These are phyloP conservation scores for Kwoniella mangroviensis DNA, from an alignment of 768 basidiomycete species.

Conservation along the genomic window DNA sequence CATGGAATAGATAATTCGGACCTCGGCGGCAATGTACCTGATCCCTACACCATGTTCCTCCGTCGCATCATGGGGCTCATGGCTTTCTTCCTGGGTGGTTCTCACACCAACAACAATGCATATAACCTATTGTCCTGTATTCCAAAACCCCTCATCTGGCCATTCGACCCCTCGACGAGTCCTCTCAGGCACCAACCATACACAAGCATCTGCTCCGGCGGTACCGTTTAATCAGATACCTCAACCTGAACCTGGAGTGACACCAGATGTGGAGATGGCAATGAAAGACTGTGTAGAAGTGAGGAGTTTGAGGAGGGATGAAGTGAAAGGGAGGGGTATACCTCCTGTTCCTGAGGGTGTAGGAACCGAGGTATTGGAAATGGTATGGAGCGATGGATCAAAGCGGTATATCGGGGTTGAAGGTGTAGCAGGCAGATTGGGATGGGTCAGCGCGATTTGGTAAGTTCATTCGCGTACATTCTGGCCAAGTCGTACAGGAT, in stretches of 20 bases:
- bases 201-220: slow-evolving; percentile 17
- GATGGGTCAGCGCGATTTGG: slow-evolving; percentile 55
- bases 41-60: slow-evolving; percentile 50
- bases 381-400: slow-evolving; percentile 49
- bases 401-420: slow-evolving; percentile 51
- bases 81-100: slow-evolving; percentile 45
- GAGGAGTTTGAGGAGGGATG: slow-evolving; percentile 49
- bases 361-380: slow-evolving; percentile 51
- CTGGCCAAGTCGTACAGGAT: too few relatives aligned
- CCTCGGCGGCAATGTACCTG: slow-evolving; percentile 46
- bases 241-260: slow-evolving; percentile 24
- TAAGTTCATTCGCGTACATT: slow-evolving; percentile 19
- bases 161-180: slow-evolving; percentile 41
- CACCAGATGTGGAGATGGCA: slow-evolving; percentile 44
- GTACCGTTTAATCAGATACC: slow-evolving; percentile 39
- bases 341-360: slow-evolving; percentile 47
- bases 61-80: slow-evolving; percentile 46
- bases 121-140: slow-evolving; percentile 48
- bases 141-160: slow-evolving; percentile 32
- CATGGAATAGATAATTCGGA: slow-evolving; percentile 27
- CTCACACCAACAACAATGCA: slow-evolving; percentile 30
- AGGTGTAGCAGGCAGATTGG: slow-evolving; percentile 46
- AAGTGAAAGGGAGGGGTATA: slow-evolving; percentile 45
- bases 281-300: slow-evolving; percentile 53
- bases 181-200: slow-evolving; percentile 32